Base-by-base conservation (phyloP, 164 flowering plant genomes). In the Kalanchoe fedtschenkoi region DNA sequence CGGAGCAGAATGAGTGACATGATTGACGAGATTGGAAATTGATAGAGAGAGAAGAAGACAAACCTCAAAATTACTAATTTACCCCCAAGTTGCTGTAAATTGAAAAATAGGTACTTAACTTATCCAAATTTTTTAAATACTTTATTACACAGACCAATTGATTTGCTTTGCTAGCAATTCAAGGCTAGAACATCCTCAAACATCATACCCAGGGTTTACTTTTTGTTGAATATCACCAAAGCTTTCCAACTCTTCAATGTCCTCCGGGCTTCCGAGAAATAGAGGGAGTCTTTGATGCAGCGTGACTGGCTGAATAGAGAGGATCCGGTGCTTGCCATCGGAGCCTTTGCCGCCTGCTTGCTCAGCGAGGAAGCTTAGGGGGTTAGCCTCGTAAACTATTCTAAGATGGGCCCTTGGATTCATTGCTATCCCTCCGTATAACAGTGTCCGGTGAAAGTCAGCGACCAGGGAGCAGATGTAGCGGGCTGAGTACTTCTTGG, bases 371-470 rank as follows among this genome's bases (percentile, higher is more conserved):
- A 89, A 88, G 72, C 96, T 85, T n/a, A 93, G 83, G 35, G 98
- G 97, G 65, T 93, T 88, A 34, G 89, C 97, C 69, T 88, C 97
- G 53, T 93, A 93, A 15, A 89, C 97, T 35, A 89, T 68, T 34
- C 97, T 95, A 62, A 93, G 90, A 79, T 93, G 98, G 64, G 80
- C 81, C 69, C 98, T 86, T n/a, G 97, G 98, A 71, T 92, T 92
- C 98, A 89, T 88, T 62, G 83, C 86, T 34, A 93, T 77, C 34
- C 98, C 98, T 42, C 97, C 98, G 67, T 89, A 93, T 66, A 89
- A 55, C 55, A 93, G 68, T 30, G 98, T 93, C 21, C 98, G 76
- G 64, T 93, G 98, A 24, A 93, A 80, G 77, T 93, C 98, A 59
- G 97, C 98, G 63, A 93, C 98, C 61, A 93, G 74, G 29, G 98